phyloP scores from a whole-genome alignment of 257 asterid genomes.

The Catharanthus roseus region DNA sequence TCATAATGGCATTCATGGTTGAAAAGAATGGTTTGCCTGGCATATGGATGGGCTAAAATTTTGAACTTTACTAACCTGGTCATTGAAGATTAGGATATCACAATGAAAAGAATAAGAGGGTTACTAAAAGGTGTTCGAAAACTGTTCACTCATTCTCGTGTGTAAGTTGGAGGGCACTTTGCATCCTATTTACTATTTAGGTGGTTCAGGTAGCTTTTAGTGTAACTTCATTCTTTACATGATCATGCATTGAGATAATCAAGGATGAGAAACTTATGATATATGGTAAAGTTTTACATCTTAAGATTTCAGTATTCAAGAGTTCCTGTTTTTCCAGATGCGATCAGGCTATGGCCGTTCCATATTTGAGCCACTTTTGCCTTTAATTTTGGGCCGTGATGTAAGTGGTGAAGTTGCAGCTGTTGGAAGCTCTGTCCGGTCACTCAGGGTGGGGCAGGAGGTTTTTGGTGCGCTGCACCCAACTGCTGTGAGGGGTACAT shows the following conservation, averaged over 20 bases:
- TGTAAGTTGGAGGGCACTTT: not conserved
- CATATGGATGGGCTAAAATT: too few relatives aligned
- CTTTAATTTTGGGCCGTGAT: conserved; percentile 92
- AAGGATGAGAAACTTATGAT: not conserved
- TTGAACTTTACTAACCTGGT: not conserved
- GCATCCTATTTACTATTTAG: not conserved
- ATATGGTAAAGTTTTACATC: not conserved
- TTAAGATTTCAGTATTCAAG: conserved; percentile 9
- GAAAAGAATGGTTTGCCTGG: conserved; percentile 1
- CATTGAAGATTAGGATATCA: not conserved
- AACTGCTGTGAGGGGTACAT: conserved; percentile 97
- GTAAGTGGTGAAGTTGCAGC: conserved; percentile 94
- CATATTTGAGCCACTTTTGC: conserved; percentile 70
- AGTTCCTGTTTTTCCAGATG: conserved; percentile 50
- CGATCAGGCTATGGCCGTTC: conserved; percentile 98
- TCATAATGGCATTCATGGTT: not conserved
- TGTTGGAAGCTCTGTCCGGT: conserved; percentile 62
- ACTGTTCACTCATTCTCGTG: not conserved
- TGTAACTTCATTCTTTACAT: not conserved
- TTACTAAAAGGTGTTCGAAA: not conserved
- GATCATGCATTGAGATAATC: not conserved
- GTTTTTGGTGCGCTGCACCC: conserved; percentile 98
- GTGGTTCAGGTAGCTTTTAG: not conserved
- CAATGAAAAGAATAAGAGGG: not conserved
- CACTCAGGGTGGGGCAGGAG: conserved; percentile 75